phyloP scores from a whole-genome alignment of 257 asterid genomes.

The Mitragyna speciosa region DNA sequence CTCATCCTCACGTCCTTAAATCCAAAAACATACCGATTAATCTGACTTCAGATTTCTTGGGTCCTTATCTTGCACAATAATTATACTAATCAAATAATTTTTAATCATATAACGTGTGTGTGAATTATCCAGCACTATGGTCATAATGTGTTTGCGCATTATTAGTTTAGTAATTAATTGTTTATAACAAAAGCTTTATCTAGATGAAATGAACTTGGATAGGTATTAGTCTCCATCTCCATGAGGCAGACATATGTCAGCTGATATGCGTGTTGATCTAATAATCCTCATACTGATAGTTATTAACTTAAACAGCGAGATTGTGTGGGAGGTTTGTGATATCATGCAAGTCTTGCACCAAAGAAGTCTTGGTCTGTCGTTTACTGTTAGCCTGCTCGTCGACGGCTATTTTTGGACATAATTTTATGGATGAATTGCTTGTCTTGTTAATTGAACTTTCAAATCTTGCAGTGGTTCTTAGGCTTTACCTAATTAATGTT shows the following conservation, averaged over 20 bases:
- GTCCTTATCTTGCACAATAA: not conserved
- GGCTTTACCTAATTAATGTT: not conserved
- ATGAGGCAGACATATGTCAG: not conserved
- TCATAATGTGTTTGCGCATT: not conserved
- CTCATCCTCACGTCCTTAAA: too few relatives aligned
- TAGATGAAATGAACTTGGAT: slow-evolving; percentile 20
- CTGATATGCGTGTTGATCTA: not conserved
- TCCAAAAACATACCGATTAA: not conserved
- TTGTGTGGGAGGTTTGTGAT: not conserved
- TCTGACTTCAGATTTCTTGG: not conserved
- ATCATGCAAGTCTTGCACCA: slow-evolving; percentile 10
- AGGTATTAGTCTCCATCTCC: not conserved
- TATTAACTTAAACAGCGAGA: not conserved
- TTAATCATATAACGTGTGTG: not conserved
- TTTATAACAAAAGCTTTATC: not conserved
- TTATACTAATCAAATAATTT: not conserved
- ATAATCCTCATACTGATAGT: not conserved
- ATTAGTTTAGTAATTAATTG: not conserved
- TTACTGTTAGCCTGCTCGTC: slow-evolving; percentile 15
- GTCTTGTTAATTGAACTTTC: not conserved
- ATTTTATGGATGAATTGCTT: not conserved
- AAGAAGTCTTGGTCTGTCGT: slow-evolving; percentile 35
- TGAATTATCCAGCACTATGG: not conserved
- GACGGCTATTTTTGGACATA: not conserved
- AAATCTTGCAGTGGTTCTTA: not conserved